These are phyloP conservation scores for Monascus ruber DNA, from an alignment of 2,329 filamentous ascomycete genomes.

Conservation along the genomic window DNA sequence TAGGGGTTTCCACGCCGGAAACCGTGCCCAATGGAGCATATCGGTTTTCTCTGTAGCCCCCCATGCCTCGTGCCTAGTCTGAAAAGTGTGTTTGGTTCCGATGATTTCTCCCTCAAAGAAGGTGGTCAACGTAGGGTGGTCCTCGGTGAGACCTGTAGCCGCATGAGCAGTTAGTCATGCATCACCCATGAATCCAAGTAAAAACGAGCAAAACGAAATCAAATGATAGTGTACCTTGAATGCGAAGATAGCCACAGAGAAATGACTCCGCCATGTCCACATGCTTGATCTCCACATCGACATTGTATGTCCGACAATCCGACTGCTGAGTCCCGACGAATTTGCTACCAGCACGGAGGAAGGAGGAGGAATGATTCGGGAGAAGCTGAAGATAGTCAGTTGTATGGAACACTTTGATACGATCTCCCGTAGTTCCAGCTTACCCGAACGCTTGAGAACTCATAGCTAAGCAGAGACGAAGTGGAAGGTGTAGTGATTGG, in stretches of 20 bases:
- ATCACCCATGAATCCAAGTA: conserved; percentile 1
- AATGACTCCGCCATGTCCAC: conserved; percentile 91
- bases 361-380: conserved; percentile 73
- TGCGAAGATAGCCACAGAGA: conserved; percentile 86
- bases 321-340: conserved; percentile 89
- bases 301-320: conserved; percentile 84
- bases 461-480: conserved; percentile 40
- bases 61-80: conserved; percentile 81
- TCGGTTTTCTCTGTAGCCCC: conserved; percentile 87
- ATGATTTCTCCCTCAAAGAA: conserved; percentile 99
- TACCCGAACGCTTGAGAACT: conserved; percentile 47
- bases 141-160: conserved; percentile 68
- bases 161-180: conserved; percentile 3
- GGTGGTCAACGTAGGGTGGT: conserved; percentile 93
- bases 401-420: background rate
- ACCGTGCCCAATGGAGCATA: conserved; percentile 84
- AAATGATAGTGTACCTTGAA: conserved; percentile 57
- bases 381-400: conserved; percentile 44
- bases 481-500: conserved; percentile 23
- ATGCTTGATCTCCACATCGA: conserved; percentile 93
- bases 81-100: conserved; percentile 86
- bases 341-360: conserved; percentile 72
- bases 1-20: conserved; percentile 73
- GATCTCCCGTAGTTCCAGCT: conserved; percentile 9
- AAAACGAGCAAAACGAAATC: background rate